Percentiles rank a stretch among this genome's conserved stretches.
phyloP scores from a whole-genome alignment of 2,329 filamentous ascomycete species.

The Ophiosphaerella korrae region DNA sequence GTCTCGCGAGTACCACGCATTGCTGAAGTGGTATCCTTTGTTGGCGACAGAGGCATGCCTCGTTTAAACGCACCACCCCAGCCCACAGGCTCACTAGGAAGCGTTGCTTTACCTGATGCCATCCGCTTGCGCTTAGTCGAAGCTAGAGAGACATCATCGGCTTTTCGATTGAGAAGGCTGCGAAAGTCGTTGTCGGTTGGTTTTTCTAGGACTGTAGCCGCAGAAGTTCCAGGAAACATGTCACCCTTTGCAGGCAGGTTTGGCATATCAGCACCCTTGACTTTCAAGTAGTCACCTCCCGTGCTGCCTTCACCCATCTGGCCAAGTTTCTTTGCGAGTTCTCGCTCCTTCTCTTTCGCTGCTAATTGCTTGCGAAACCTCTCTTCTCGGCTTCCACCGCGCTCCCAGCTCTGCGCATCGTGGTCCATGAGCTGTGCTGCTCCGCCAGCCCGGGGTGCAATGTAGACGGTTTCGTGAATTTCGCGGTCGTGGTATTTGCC shows the following conservation, averaged over 20 bases:
- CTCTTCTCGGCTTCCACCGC: constrained; percentile 66
- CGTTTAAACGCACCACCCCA: constrained; percentile 55
- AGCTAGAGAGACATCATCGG: constrained; percentile 48
- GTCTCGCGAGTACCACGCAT: constrained; percentile 35
- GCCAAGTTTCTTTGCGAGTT: constrained; percentile 71
- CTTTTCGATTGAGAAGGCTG: constrained; percentile 52
- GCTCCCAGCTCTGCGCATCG: constrained; percentile 51
- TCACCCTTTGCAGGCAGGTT: constrained; percentile 26
- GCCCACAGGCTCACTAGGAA: constrained; percentile 48
- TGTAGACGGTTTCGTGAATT: constrained; percentile 58
- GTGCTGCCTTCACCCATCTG: constrained; percentile 65
- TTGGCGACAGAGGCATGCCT: constrained; percentile 46
- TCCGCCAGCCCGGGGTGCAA: constrained; percentile 51
- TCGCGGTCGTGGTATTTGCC: constrained; percentile 61
- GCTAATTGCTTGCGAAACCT: constrained; percentile 68
- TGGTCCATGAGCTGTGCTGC: constrained; percentile 70
- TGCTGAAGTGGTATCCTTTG: constrained; percentile 29
- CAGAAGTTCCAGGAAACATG: constrained; percentile 21
- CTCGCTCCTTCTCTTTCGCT: constrained; percentile 72
- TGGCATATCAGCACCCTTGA: constrained; percentile 28
- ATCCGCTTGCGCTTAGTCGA: constrained; percentile 52
- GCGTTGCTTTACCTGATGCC: constrained; percentile 36
- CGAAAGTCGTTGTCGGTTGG: constrained; percentile 38
- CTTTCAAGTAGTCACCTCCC: constrained; percentile 72
- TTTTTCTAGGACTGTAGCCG: constrained; percentile 21